Conservation (phyloP, 148 eudicot species). For the Rhododendron henanense region DNA sequence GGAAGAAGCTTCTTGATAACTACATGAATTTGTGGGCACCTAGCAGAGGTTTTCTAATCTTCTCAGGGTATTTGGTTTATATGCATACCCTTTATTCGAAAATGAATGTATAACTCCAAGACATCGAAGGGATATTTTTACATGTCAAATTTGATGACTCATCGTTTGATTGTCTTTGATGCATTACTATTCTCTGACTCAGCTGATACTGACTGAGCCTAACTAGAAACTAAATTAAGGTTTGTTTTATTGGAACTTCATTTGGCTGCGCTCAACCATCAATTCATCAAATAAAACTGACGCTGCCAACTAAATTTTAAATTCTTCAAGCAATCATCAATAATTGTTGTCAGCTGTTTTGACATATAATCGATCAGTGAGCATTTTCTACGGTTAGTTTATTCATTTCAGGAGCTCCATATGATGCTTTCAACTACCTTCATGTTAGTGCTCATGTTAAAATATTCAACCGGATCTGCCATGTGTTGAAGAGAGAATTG, state of each 20-base stretch:
- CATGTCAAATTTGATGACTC: conserved; percentile 1
- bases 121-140: conserved; percentile 1
- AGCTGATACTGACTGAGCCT: conserved; percentile 8
- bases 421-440: background rate
- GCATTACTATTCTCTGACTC: conserved; percentile 14
- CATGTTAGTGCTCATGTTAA: background rate
- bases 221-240: conserved; percentile 9
- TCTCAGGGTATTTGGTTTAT: background rate
- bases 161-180: conserved; percentile 10
- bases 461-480: background rate
- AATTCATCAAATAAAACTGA: background rate
- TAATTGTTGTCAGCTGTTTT: background rate
- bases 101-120: background rate
- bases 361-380: background rate
- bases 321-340: conserved; percentile 13
- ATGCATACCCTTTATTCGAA: background rate
- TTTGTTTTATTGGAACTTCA: background rate
- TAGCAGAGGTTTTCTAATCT: background rate
- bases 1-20: conserved; percentile 7
- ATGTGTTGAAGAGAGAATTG: background rate
- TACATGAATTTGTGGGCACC: background rate
- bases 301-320: conserved; percentile 2
- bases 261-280: conserved; percentile 10
- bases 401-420: conserved; percentile 1
- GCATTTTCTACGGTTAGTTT: background rate